Conservation (phyloP, 2,329 filamentous ascomycete genomes). For the Botrytis squamosa region DNA sequence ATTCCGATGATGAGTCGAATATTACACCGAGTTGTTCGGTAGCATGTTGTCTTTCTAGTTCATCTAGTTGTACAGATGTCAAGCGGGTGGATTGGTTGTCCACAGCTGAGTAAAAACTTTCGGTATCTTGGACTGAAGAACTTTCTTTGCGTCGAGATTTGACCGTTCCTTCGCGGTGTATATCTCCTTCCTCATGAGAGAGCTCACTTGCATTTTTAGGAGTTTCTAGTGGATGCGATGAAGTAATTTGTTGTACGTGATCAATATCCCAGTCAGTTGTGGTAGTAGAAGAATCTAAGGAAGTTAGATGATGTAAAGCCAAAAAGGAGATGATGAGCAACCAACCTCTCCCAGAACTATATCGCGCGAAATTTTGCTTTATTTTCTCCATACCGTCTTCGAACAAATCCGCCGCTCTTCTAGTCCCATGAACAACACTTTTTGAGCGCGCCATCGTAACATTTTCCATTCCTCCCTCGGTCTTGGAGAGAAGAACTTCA, state of each 20-base stretch:
- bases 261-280: not conserved
- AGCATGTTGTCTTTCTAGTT: constrained; percentile 21
- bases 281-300: not conserved
- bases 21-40: constrained; percentile 22
- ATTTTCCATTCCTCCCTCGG: constrained; percentile 36
- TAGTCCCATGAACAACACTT: constrained; percentile 34
- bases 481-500: constrained; percentile 37
- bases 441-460: constrained; percentile 36
- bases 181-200: not conserved
- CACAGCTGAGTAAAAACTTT: constrained; percentile 1
- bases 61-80: constrained; percentile 23
- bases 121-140: constrained; percentile 7
- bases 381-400: constrained; percentile 29
- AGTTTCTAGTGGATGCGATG: not conserved
- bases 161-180: not conserved
- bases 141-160: not conserved
- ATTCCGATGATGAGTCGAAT: constrained; percentile 28
- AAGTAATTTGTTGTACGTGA: not conserved
- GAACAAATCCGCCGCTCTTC: constrained; percentile 30
- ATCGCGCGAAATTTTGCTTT: constrained; percentile 27
- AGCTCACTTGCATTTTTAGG: not conserved
- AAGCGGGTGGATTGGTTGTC: not conserved
- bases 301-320: not conserved
- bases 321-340: not conserved
- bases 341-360: constrained; percentile 20